Evolutionary conservation across 306 rosid genomes (phyloP), one percentile per base, ranked within the genome.

Genomic region (Quercus rubra): DNA sequence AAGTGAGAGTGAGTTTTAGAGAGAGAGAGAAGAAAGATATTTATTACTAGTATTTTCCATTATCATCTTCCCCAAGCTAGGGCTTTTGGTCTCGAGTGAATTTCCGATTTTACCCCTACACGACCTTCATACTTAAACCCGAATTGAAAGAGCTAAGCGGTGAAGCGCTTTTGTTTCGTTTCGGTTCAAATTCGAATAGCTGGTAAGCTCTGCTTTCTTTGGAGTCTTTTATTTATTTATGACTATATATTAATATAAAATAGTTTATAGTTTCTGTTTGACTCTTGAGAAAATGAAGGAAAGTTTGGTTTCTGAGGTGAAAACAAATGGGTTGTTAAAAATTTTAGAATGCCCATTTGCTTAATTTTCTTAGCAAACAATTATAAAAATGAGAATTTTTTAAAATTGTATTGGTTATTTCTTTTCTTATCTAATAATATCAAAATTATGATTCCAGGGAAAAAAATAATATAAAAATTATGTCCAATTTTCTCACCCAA

Each of bases 61-160:
- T 27, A 12, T 27, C 69, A 27, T 62, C 69, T 62, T 64, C 64
- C 71, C 27, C 63, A 41, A 8, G 46, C 46, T 72, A 70, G 87
- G 80, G 80, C 70, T 77, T 75, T 75, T 83, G 73, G 59, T 78
- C 74, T 79, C 54, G 75, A n/a, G 33, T 54, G 63, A 52, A 69
- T 55, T 69, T 55, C 33, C 27, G 2, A 5, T 43, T 74, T 54
- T 68, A 4, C 20, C 25, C 54, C 14, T 55, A 9, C 27, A 19
- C 46, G 11, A 41, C 57, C 2, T 41, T 49, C 17, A 13, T 49
- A 49, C 54, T 49, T 5, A 23, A 0, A 35, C 11, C 11, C 25
- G 70, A 19, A 17, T 73, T 66, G 58, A 77, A 33, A 17, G 13
- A 64, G 4, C 49, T 59, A 43, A 1, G 76, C 10, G 62, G 74